A percentile compares a stretch with the other conserved stretches of the same genome.
phyloP scores from a whole-genome alignment of 345 rosid genomes.

The Anacardium occidentale region DNA sequence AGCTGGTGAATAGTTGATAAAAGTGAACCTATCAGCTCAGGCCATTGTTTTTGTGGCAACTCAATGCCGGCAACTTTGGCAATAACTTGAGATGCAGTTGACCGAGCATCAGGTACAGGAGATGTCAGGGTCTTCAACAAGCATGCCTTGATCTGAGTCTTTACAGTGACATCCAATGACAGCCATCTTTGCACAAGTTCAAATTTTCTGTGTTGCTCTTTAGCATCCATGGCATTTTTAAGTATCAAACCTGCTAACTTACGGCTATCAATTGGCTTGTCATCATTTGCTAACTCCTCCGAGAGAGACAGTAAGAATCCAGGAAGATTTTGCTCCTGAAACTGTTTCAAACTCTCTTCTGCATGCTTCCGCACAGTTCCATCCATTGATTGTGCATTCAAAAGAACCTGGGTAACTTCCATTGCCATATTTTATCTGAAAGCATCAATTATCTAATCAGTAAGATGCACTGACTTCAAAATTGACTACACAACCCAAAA shows the following conservation, averaged over 20 bases:
- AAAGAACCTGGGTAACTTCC: constrained; percentile 42
- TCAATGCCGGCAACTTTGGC: constrained; percentile 45
- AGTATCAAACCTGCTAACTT: constrained; percentile 40
- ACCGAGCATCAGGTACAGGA: constrained; percentile 33
- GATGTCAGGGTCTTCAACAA: constrained; percentile 36
- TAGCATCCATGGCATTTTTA: constrained; percentile 42
- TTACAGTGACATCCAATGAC: constrained; percentile 29
- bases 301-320: constrained; percentile 36
- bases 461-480: background rate
- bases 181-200: constrained; percentile 49
- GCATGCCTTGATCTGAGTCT: constrained; percentile 32
- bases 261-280: constrained; percentile 46
- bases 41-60: constrained; percentile 43
- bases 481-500: background rate
- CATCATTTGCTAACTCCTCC: constrained; percentile 37
- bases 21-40: constrained; percentile 37
- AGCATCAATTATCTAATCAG: constrained; percentile 5
- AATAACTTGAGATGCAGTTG: constrained; percentile 41
- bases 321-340: constrained; percentile 43
- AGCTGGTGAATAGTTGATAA: constrained; percentile 37
- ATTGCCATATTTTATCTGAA: constrained; percentile 30
- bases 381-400: constrained; percentile 45
- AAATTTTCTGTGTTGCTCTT: constrained; percentile 39
- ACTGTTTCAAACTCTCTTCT: constrained; percentile 38
- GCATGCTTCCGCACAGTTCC: constrained; percentile 45